Conservation (phyloP, 1,284 basidiomycete species). For the Trichosporon faecale region DNA sequence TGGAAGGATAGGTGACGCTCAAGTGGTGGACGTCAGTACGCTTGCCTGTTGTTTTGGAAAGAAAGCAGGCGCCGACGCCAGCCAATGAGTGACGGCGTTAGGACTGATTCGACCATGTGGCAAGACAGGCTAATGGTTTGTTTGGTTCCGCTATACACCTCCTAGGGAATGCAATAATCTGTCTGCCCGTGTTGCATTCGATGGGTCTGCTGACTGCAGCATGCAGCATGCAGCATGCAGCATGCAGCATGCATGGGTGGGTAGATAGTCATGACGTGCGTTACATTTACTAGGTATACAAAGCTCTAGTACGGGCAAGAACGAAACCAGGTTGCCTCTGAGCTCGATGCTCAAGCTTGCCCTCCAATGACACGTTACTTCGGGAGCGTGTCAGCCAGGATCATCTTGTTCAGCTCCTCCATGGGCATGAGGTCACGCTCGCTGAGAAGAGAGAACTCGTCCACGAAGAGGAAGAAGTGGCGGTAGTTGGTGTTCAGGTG, state of each 20-base stretch:
- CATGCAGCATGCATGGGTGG: background rate
- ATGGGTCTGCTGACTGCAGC: background rate
- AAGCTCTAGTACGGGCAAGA: background rate
- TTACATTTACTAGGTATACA: slow-evolving; percentile 11
- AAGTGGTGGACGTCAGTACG: background rate
- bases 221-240: background rate
- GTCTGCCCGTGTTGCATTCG: background rate
- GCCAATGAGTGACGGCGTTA: slow-evolving; percentile 9
- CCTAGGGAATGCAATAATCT: no score
- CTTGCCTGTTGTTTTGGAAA: background rate
- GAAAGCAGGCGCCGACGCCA: slow-evolving; percentile 8
- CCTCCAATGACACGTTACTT: slow-evolving; percentile 14
- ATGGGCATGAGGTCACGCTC: slow-evolving; percentile 94
- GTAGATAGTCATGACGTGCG: background rate
- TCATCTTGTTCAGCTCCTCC: slow-evolving; percentile 93
- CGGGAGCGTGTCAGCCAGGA: slow-evolving; percentile 65
- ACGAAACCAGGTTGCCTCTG: background rate
- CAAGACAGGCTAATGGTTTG: background rate
- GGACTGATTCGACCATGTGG: background rate
- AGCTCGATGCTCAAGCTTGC: background rate
- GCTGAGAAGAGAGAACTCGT: slow-evolving; percentile 97
- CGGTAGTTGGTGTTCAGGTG: slow-evolving; percentile 98
- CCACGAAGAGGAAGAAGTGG: slow-evolving; percentile 95
- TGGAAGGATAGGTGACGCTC: background rate
- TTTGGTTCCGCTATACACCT: background rate